A percentile compares a stretch with the other conserved stretches of the same genome.
Conservation (phyloP, 1,284 basidiomycete genomes). For the Ceratobasidium sp. region DNA sequence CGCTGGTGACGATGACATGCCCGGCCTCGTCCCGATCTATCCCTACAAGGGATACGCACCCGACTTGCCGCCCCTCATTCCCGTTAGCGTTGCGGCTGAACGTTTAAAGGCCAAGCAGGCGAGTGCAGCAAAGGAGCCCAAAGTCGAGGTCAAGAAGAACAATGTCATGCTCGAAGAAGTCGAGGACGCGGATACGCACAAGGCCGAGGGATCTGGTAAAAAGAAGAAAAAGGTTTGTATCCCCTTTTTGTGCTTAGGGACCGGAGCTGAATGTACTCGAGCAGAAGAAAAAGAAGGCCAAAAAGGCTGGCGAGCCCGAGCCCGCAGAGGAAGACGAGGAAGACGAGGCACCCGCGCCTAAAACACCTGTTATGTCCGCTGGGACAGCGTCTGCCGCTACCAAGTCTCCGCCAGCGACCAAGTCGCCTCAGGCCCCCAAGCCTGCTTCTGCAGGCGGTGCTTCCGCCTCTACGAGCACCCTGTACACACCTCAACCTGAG, state of each 20-base stretch:
- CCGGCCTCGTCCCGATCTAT: slow-evolving; percentile 7
- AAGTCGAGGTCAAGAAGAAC: slow-evolving; percentile 27
- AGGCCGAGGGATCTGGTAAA: slow-evolving; percentile 4
- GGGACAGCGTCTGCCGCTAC: slow-evolving; percentile 6
- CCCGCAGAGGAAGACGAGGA: slow-evolving; percentile 26
- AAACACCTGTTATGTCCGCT: not conserved
- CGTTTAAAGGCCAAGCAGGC: slow-evolving; percentile 20
- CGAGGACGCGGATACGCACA: slow-evolving; percentile 20
- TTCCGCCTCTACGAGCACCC: slow-evolving; percentile 27
- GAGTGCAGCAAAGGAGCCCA: slow-evolving; percentile 1
- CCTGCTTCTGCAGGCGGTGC: slow-evolving; percentile 1
- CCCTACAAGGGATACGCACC: not conserved
- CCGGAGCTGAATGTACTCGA: not conserved
- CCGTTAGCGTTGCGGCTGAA: slow-evolving; percentile 30
- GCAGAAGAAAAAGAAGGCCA: slow-evolving; percentile 40
- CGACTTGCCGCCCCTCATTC: slow-evolving; percentile 25
- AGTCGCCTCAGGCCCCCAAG: slow-evolving; percentile 15
- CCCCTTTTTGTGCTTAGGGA: not conserved
- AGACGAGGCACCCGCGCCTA: slow-evolving; percentile 12
- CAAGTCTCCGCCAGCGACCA: not conserved
- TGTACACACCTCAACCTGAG: slow-evolving; percentile 38
- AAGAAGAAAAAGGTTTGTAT: slow-evolving; percentile 35
- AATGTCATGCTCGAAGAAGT: slow-evolving; percentile 29
- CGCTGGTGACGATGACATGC: slow-evolving; percentile 26
- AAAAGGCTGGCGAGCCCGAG: slow-evolving; percentile 33